Evolutionary conservation across 1,139 yeast species (phyloP).

Genomic region (Barnettozyma hawaiiensis): DNA sequence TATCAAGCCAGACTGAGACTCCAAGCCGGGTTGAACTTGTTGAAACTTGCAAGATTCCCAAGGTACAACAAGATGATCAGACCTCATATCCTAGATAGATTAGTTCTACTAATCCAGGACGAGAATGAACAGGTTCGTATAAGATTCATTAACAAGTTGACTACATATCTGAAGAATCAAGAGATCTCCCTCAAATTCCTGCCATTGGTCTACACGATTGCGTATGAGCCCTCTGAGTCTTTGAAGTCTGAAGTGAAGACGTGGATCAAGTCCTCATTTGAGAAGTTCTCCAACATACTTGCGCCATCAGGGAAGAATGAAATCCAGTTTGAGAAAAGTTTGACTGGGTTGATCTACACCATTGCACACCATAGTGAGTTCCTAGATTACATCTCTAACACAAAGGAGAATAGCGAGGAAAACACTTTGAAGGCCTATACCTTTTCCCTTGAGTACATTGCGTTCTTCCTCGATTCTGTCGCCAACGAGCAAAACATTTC

Average conservation of each 20-base stretch:
- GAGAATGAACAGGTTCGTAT: slow-evolving; percentile 53
- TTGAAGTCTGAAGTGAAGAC: slow-evolving; percentile 49
- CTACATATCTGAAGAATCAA: slow-evolving; percentile 46
- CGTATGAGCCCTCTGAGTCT: slow-evolving; percentile 60
- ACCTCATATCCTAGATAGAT: slow-evolving; percentile 45
- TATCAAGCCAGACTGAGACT: slow-evolving; percentile 60
- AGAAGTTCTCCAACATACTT: slow-evolving; percentile 28
- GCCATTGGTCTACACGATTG: slow-evolving; percentile 65
- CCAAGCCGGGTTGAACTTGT: slow-evolving; percentile 58
- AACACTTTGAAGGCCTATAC: slow-evolving; percentile 36
- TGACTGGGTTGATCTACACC: slow-evolving; percentile 63
- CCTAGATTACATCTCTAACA: slow-evolving; percentile 35
- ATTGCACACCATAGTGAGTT: slow-evolving; percentile 75
- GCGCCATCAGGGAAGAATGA: slow-evolving; percentile 31
- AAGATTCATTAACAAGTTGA: slow-evolving; percentile 46
- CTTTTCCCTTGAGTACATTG: slow-evolving; percentile 53
- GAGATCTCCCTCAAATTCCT: slow-evolving; percentile 59
- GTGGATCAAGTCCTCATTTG: slow-evolving; percentile 68
- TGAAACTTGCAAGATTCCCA: slow-evolving; percentile 59
- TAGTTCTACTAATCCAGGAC: slow-evolving; percentile 65
- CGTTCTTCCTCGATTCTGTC: slow-evolving; percentile 55
- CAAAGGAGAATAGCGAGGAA: slow-evolving; percentile 23
- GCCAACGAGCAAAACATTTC: slow-evolving; percentile 67
- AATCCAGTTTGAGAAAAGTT: slow-evolving; percentile 53
- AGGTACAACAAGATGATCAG: slow-evolving; percentile 48